phyloP scores from a whole-genome alignment of 2,329 filamentous ascomycete species.

The Diaporthe humulicola region DNA sequence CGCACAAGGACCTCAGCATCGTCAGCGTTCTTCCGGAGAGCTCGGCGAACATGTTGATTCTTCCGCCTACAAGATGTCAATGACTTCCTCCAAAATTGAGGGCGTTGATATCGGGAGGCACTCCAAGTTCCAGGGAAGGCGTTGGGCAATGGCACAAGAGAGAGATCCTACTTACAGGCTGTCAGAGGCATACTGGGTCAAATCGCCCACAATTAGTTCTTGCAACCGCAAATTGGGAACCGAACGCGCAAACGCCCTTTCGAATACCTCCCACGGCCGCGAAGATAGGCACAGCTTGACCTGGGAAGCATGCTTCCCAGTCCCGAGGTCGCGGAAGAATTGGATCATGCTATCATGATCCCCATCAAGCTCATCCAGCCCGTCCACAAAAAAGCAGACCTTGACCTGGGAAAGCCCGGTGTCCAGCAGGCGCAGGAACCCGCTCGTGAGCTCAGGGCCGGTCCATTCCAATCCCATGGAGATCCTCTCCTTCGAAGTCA shows the following conservation, averaged over 20 bases:
- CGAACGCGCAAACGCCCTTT: conserved; percentile 42
- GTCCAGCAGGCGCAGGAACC: conserved; percentile 44
- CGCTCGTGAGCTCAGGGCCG: conserved; percentile 46
- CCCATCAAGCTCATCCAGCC: conserved; percentile 46
- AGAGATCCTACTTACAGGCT: conserved; percentile 29
- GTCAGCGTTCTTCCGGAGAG: conserved; percentile 37
- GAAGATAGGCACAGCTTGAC: conserved; percentile 48
- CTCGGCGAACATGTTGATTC: conserved; percentile 37
- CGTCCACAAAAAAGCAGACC: conserved; percentile 46
- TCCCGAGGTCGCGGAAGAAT: conserved; percentile 41
- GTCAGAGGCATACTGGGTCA: conserved; percentile 43
- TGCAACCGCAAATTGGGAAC: conserved; percentile 45
- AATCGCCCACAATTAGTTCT: conserved; percentile 44
- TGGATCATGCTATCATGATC: conserved; percentile 43
- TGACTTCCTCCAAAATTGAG: not conserved
- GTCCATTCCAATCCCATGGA: conserved; percentile 49
- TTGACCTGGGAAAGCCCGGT: conserved; percentile 40
- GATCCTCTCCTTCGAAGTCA: conserved; percentile 49
- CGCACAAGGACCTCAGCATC: conserved; percentile 23
- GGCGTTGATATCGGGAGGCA: not conserved
- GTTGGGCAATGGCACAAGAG: not conserved
- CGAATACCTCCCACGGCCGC: conserved; percentile 47
- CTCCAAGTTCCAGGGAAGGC: not conserved
- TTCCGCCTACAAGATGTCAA: not conserved
- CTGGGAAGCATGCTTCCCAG: conserved; percentile 34